Base-by-base conservation (phyloP, 495 filamentous ascomycete species). In the Talaromyces ruber region DNA sequence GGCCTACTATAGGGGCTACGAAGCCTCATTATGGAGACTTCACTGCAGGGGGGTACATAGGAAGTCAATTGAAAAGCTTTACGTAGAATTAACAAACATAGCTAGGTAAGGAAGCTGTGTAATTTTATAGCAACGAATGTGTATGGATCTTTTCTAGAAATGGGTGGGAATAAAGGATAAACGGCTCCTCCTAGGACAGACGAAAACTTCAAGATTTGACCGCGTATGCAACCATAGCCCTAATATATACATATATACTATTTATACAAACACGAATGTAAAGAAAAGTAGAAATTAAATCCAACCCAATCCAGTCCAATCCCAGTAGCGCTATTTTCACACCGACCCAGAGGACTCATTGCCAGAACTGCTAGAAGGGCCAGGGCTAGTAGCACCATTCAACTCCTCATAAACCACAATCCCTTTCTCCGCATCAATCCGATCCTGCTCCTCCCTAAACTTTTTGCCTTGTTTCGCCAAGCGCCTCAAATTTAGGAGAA, bases 361-460 rank as follows among this genome's bases (percentile, higher is more conserved):
- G n/a, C n/a, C n/a, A n/a, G 43, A 47, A 43, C 16, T 4, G n/a
- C 39, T 16, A n/a, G 39, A 18, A 47, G n/a, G 8, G 18, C 14
- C 12, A 28, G 22, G 34, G 7, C 54, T 8, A 29, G 26, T 5
- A 24, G 26, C 22, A 34, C 26, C 26, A 57, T 57, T 57, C 54
- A 29, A 9, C 54, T 28, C 54, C 22, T 69, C 56, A 59, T 74
- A 65, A 12, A 74, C 65, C 47, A 75, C 66, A 50, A 72, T 54
- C 1, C 74, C 75, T 1, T 63, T 24, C 24, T 72, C 56, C 30
- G 65, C 62, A 67, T 88, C 83, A 28, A 72, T 59, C 65, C 77
- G 62, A 62, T 87, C 76, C 65, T 82, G 71, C 59, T 73, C 52
- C 57, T 76, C 63, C 57, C 84, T 78, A 71, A 75, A 83, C 52